Evolutionary conservation across 177 flowering plant genomes (phyloP), one percentile per base, ranked within the genome.

Genomic region (Telopea speciosissima): DNA sequence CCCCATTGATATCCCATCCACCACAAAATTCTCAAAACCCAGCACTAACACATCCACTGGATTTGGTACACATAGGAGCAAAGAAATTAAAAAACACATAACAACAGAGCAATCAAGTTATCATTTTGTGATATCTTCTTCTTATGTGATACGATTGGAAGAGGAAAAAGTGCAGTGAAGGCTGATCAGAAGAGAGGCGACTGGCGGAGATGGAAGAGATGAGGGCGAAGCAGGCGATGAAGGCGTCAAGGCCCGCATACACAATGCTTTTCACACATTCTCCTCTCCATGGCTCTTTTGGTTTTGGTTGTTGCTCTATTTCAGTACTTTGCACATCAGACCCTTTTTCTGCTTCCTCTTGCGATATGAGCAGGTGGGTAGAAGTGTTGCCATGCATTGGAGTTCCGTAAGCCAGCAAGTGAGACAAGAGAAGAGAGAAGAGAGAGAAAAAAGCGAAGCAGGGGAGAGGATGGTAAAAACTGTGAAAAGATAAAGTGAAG

Each of bases 1-100:
- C 23, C 88, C 88, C 92, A 86, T 85, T n/a, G 90, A 88, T 69
- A 84, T 88, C 33, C 89, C 92, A 73, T 85, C 88, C 0, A 89
- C 90, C 65, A 88, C 89, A 66, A 88, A 77, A 70, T 86, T 88
- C 3, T 88, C 83, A 69, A 85, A 76, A 10, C 89, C 89, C 75
- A 86, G 63, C 42, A 86, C 90, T 70, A 86, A 72, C 21, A 85
- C 87, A 71, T 88, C 86, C 40, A 77, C 83, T 84, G 70, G 68
- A 36, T 36, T 36, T 36, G 24, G 24, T 24, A 54, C 24, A 24
- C 24, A 40, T 12, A 42, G 31, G 24, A 49, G 0, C 8, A 63
- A 10, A 16, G 4, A 8, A 11, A 71, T 5, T 13, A 16, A 58
- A n/a, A 2, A 28, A 31, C 28, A 16, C 23, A 36, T 11, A 31